Conservation (phyloP, 768 basidiomycete genomes). For the Auricularia sp. region DNA sequence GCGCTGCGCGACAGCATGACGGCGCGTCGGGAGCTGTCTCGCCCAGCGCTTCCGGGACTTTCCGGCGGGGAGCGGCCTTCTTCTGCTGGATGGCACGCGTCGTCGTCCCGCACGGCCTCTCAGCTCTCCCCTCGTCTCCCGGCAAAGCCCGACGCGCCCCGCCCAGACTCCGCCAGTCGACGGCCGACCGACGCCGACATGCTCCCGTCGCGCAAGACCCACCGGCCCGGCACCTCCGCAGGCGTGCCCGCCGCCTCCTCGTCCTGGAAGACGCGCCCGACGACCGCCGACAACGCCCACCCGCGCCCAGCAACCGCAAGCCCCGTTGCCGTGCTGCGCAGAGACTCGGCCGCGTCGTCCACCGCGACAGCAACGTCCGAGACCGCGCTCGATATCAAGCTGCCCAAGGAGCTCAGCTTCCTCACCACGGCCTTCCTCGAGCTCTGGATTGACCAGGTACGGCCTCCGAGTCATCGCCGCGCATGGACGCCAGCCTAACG, state of each 20-base stretch:
- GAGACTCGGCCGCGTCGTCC: neutral
- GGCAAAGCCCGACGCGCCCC: too few relatives aligned
- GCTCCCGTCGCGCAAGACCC: neutral
- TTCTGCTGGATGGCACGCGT: too few relatives aligned
- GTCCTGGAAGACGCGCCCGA: neutral
- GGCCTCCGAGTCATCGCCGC: neutral
- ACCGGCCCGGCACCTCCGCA: neutral
- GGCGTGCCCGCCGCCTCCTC: neutral
- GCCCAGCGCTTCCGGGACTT: too few relatives aligned
- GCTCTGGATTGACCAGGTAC: slow-evolving; percentile 61
- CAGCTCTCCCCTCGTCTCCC: too few relatives aligned
- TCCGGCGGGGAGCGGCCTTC: too few relatives aligned
- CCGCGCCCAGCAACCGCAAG: neutral
- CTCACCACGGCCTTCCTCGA: slow-evolving; percentile 44
- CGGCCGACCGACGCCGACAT: neutral
- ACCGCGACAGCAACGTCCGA: neutral
- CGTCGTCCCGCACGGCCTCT: too few relatives aligned
- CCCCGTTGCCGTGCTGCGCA: neutral
- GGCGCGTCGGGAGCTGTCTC: neutral
- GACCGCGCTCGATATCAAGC: slow-evolving; percentile 4
- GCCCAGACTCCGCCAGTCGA: neutral
- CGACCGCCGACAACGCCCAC: neutral
- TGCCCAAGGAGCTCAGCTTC: slow-evolving; percentile 38
- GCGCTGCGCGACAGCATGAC: neutral
- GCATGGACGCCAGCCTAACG: neutral